Evolutionary conservation across 768 basidiomycete species (phyloP).

Genomic region (Polyporus arcularius): DNA sequence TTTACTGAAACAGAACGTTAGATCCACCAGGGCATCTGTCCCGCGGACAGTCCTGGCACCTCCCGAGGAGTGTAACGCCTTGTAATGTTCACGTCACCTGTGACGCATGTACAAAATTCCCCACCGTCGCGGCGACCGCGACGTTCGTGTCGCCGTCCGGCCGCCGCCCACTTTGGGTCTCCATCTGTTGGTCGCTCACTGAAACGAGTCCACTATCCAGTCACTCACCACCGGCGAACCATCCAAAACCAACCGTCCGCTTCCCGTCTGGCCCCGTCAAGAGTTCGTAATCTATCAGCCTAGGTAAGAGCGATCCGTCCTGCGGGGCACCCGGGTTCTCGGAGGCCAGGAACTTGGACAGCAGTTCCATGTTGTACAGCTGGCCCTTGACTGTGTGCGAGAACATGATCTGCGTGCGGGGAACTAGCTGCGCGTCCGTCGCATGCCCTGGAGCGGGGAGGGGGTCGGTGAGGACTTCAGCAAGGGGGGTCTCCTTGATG

Average conservation of each 20-base stretch:
- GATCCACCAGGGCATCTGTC: too few species aligned
- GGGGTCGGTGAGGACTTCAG: slow-evolving; percentile 55
- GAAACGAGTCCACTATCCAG: background rate
- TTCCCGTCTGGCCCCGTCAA: slow-evolving; percentile 63
- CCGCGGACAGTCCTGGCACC: too few species aligned
- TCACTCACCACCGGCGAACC: slow-evolving; percentile 81
- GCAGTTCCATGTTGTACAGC: slow-evolving; percentile 78
- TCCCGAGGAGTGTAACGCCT: too few species aligned
- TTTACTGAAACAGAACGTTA: too few species aligned
- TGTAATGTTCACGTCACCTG: too few species aligned
- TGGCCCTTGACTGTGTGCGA: slow-evolving; percentile 91
- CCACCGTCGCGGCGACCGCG: too few species aligned
- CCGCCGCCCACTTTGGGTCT: too few species aligned
- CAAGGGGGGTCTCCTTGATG: slow-evolving; percentile 84
- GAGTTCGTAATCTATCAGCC: slow-evolving; percentile 85
- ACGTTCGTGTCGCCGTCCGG: too few species aligned
- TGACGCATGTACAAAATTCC: too few species aligned
- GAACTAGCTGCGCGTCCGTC: slow-evolving; percentile 23
- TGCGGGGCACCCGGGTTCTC: slow-evolving; percentile 16
- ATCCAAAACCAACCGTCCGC: slow-evolving; percentile 87
- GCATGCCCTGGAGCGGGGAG: slow-evolving; percentile 30
- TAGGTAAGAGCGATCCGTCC: slow-evolving; percentile 36
- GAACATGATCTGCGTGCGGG: slow-evolving; percentile 86
- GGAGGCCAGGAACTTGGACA: slow-evolving; percentile 59
- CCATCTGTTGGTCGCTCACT: too few species aligned